These are phyloP conservation scores for Beauveria scarabaeidicola DNA, from an alignment of 2,329 filamentous ascomycete species.

Conservation along the genomic window DNA sequence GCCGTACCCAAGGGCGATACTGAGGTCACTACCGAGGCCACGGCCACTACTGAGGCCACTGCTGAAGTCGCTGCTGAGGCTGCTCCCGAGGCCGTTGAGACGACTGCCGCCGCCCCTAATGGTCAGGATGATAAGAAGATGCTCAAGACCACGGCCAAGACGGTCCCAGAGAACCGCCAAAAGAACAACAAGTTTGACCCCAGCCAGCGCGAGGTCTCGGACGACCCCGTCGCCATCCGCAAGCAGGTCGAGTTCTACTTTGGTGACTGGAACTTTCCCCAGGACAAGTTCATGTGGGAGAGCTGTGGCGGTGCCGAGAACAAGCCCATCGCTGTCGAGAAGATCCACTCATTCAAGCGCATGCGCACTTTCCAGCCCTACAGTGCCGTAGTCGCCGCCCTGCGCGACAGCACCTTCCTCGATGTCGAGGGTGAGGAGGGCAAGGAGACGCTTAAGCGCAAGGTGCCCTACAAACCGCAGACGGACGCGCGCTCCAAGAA, in stretches of 20 bases:
- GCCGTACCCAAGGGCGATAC: constrained; percentile 29
- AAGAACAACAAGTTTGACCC: constrained; percentile 66
- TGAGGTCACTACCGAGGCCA: constrained; percentile 14
- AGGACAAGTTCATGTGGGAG: constrained; percentile 79
- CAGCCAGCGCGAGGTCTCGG: constrained; percentile 56
- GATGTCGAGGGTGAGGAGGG: constrained; percentile 66
- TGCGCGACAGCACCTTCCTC: constrained; percentile 68
- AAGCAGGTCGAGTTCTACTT: constrained; percentile 96
- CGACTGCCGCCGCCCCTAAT: constrained; percentile 5
- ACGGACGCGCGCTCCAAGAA: constrained; percentile 54
- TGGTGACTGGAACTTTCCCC: constrained; percentile 79
- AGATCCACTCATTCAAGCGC: constrained; percentile 81
- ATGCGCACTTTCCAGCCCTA: constrained; percentile 94
- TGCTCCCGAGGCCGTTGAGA: constrained; percentile 17
- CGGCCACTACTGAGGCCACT: constrained; percentile 29
- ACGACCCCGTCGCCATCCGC: constrained; percentile 73
- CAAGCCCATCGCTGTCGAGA: constrained; percentile 68
- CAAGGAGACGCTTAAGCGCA: constrained; percentile 66
- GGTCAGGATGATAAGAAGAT: constrained; percentile 24
- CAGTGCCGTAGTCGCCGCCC: constrained; percentile 70
- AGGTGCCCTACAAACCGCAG: constrained; percentile 55
- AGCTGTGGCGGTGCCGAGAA: constrained; percentile 72
- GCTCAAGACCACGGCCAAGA: constrained; percentile 36
- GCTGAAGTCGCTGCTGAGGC: constrained; percentile 15
- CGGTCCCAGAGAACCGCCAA: constrained; percentile 29